Percentiles rank a stretch among this genome's conserved stretches.
These are phyloP conservation scores for Batkoa obscura DNA, from an alignment of 371 early-diverging fungal genomes.

Conservation along the genomic window DNA sequence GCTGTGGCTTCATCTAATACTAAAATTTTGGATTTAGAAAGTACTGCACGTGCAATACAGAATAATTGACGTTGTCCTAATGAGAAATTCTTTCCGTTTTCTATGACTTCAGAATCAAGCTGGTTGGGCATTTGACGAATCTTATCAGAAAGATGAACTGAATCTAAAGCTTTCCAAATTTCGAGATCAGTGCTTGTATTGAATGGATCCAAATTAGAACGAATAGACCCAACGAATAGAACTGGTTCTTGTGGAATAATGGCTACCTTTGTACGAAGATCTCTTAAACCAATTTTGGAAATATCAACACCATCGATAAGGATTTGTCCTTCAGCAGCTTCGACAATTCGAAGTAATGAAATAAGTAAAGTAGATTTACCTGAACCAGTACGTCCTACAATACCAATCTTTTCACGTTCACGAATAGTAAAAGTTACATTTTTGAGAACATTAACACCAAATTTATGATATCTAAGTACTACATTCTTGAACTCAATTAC, in stretches of 20 bases:
- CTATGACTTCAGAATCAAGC: constrained; percentile 30
- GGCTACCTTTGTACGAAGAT: constrained; percentile 34
- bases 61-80: constrained; percentile 68
- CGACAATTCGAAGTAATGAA: constrained; percentile 40
- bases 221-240: constrained; percentile 49
- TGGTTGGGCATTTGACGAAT: constrained; percentile 30
- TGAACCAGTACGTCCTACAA: constrained; percentile 32
- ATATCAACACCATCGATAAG: constrained; percentile 42
- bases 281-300: constrained; percentile 26
- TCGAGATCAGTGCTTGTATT: constrained; percentile 48
- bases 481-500: constrained; percentile 33
- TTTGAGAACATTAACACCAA: constrained; percentile 43
- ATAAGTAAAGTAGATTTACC: constrained; percentile 37
- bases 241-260: constrained; percentile 60
- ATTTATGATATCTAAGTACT: constrained; percentile 28
- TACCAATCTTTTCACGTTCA: constrained; percentile 42
- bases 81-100: constrained; percentile 44
- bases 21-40: constrained; percentile 47
- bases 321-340: constrained; percentile 37
- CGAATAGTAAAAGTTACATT: constrained; percentile 25
- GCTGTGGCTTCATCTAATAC: constrained; percentile 44
- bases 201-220: constrained; percentile 70
- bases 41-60: constrained; percentile 55
- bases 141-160: constrained; percentile 32
- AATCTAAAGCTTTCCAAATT: constrained; percentile 54